Conservation (phyloP, 1,284 basidiomycete species). For the Ustilago trichophora region DNA sequence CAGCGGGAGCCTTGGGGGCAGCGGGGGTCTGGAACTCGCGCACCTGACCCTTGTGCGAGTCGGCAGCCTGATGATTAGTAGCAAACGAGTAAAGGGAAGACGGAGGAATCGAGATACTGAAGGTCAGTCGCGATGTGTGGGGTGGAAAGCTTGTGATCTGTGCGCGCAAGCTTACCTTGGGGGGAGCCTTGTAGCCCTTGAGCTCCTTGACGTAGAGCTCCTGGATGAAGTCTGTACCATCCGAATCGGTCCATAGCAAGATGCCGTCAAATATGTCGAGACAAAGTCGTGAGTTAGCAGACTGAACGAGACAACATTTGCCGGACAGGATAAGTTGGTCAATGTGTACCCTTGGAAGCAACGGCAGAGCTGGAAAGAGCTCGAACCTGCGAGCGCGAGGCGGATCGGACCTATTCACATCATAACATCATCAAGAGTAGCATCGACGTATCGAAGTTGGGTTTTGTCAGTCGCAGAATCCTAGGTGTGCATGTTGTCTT, state of each 20-base stretch:
- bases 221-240: slow-evolving; percentile 81
- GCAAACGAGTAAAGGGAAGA: no score
- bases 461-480: slow-evolving; percentile 17
- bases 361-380: slow-evolving; percentile 60
- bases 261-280: no score
- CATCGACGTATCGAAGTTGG: neutral
- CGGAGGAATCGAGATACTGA: no score
- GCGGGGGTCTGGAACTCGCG: slow-evolving; percentile 68
- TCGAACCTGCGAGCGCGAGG: slow-evolving; percentile 49
- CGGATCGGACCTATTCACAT: slow-evolving; percentile 42
- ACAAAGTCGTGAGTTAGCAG: no score
- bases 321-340: no score
- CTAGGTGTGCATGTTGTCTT: neutral
- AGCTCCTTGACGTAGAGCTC: slow-evolving; percentile 90
- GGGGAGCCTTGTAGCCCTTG: slow-evolving; percentile 81
- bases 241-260: neutral
- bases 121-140: no score
- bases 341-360: slow-evolving; percentile 59
- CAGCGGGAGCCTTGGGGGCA: slow-evolving; percentile 66
- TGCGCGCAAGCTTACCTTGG: slow-evolving; percentile 54
- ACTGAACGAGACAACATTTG: no score
- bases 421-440: neutral
- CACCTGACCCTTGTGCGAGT: slow-evolving; percentile 66
- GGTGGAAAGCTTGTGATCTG: no score
- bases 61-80: slow-evolving; percentile 52